Evolutionary conservation across 2,329 filamentous ascomycete genomes (phyloP).

Genomic region (Knufia fluminis): DNA sequence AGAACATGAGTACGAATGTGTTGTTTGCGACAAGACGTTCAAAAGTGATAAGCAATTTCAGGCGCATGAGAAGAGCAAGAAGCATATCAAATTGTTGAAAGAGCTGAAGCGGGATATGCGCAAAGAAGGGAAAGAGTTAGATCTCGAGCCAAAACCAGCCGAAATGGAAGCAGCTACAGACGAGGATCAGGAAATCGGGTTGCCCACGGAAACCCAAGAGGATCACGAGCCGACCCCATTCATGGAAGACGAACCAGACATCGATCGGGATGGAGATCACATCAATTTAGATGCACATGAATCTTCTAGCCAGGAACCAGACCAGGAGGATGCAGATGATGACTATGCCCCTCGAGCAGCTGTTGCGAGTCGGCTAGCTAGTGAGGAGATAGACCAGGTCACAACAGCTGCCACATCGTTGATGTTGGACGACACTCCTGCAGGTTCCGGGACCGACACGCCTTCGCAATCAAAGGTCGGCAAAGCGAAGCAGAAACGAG

Average conservation of each 20-base stretch:
- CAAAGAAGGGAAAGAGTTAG: slow-evolving; percentile 56
- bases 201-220: slow-evolving; percentile 10
- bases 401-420: slow-evolving; percentile 19
- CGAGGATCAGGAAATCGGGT: slow-evolving; percentile 17
- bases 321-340: slow-evolving; percentile 24
- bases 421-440: slow-evolving; percentile 14
- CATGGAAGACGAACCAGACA: neutral
- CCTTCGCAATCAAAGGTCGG: slow-evolving; percentile 31
- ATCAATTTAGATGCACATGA: slow-evolving; percentile 1
- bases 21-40: slow-evolving; percentile 58
- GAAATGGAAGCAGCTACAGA: neutral
- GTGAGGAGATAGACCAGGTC: slow-evolving; percentile 11
- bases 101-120: slow-evolving; percentile 74
- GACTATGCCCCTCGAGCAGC: slow-evolving; percentile 36
- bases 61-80: slow-evolving; percentile 92
- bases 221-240: slow-evolving; percentile 2
- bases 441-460: slow-evolving; percentile 17
- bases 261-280: neutral
- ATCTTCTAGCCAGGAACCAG: slow-evolving; percentile 14
- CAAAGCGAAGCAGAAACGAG: slow-evolving; percentile 46
- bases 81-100: slow-evolving; percentile 79
- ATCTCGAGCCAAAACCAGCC: slow-evolving; percentile 19
- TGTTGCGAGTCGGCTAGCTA: slow-evolving; percentile 32
- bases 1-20: slow-evolving; percentile 52
- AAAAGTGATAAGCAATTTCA: slow-evolving; percentile 89